Evolutionary conservation across 2,329 filamentous ascomycete genomes (phyloP).

Genomic region (Zasmidium cellare): DNA sequence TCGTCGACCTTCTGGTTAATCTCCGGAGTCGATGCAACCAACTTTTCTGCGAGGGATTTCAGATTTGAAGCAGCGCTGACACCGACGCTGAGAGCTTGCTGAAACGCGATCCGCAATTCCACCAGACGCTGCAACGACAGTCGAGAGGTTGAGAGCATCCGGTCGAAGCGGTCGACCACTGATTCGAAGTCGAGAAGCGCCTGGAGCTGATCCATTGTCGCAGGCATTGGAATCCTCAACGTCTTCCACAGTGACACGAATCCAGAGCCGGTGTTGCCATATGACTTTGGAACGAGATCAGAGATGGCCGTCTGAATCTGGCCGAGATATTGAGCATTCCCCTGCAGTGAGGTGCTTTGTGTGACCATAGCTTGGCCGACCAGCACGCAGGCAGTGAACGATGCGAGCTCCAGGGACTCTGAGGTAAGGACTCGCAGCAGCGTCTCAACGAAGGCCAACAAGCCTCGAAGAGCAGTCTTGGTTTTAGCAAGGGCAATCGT

Average conservation of each 20-base stretch:
- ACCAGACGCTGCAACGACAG: constrained; percentile 26
- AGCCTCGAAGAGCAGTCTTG: not conserved
- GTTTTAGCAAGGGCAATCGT: not conserved
- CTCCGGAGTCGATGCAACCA: constrained; percentile 13
- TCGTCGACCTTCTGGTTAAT: constrained; percentile 6
- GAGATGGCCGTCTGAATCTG: not conserved
- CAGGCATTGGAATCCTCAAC: constrained; percentile 63
- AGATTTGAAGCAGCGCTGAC: constrained; percentile 14
- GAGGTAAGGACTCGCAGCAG: constrained; percentile 11
- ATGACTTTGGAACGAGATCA: constrained; percentile 8
- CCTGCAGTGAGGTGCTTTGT: not conserved
- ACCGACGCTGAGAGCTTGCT: constrained; percentile 22
- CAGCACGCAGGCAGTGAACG: constrained; percentile 14
- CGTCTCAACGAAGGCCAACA: constrained; percentile 16
- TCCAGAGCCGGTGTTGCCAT: constrained; percentile 17
- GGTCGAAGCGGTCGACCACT: constrained; percentile 49
- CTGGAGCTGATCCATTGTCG: constrained; percentile 38
- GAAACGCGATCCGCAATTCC: constrained; percentile 27
- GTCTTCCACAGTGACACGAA: constrained; percentile 54
- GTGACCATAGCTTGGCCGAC: constrained; percentile 14
- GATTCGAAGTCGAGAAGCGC: constrained; percentile 44
- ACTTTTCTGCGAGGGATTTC: constrained; percentile 16
- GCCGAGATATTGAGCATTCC: not conserved
- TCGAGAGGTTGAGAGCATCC: constrained; percentile 21
- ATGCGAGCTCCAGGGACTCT: constrained; percentile 14